Evolutionary conservation across 2,329 filamentous ascomycete genomes (phyloP), one percentile per base, ranked within the genome.

Genomic region (Trichoderma semiorbis): DNA sequence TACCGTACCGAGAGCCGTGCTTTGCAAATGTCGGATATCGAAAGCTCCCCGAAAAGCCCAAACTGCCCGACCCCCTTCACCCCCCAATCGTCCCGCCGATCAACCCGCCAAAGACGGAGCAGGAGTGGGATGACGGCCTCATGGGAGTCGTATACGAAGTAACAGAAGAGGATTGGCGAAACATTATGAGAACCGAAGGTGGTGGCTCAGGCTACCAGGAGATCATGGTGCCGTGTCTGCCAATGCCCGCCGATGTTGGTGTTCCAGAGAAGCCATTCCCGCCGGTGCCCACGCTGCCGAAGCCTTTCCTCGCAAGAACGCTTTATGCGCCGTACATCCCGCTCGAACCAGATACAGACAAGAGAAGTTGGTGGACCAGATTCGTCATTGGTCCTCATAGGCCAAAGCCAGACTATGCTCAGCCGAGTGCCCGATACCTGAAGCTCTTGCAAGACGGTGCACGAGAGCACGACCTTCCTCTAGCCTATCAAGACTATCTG

Each of bases 71-170:
- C 66, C 78, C 78, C 21, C 76, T 73, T 61, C 75, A 78, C 61
- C 78, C 78, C 12, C 79, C 76, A 30, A 77, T 76, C 57, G 70
- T 79, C n/a, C 79, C 77, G 43, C 76, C 74, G 34, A 73, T 73
- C 74, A 76, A 76, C 7, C 73, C 73, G 24, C 76, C 66, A 32
- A 70, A 74, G 24, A 70, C 75, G 1, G 74, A 75, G 18, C 73
- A 75, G 8, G 72, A 76, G 36, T 97, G 94, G 94, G 84, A 90
- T 74, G 95, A 94, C 77, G 93, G 93, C 5, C 87, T 99, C 2
- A 89, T 98, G 53, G 96, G 96, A 28, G 94, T 97, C 18, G 96
- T 98, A 5, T 99, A 99, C 83, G 95, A 98, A 83, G 93, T 98
- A 34, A 97, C 94, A 1, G 84, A 87, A 21, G 81, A 87, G 57